Evolutionary conservation across 2,329 filamentous ascomycete genomes (phyloP).

Genomic region (Thielaviopsis euricoi): DNA sequence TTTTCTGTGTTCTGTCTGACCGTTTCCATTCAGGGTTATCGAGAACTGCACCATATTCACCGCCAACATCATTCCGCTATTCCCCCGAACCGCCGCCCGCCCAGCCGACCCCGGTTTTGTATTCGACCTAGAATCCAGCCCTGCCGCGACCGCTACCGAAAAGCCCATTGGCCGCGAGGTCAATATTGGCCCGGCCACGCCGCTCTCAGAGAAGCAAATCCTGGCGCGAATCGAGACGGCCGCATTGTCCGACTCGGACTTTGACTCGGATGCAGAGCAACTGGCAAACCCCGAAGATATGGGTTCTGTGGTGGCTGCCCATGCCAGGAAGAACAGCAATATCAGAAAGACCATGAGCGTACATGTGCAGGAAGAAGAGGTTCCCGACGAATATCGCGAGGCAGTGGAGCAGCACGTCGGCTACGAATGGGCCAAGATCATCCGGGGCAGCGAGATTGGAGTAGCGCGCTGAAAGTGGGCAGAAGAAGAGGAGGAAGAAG

Average conservation of each 20-base stretch:
- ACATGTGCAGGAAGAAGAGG: too few species aligned
- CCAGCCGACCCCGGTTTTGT: too few species aligned
- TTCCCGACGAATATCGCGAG: too few species aligned
- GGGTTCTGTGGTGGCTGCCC: too few species aligned
- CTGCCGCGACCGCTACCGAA: constrained; percentile 14
- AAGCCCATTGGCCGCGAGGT: constrained; percentile 22
- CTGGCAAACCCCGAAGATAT: too few species aligned
- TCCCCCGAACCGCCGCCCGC: constrained; percentile 16
- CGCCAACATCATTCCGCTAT: constrained; percentile 22
- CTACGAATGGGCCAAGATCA: constrained; percentile 2
- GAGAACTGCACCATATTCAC: constrained; percentile 23
- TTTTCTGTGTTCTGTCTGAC: neutral
- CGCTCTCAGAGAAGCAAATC: constrained; percentile 15
- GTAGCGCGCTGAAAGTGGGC: neutral
- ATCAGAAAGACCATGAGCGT: too few species aligned
- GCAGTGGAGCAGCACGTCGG: neutral
- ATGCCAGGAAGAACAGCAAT: too few species aligned
- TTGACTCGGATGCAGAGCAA: too few species aligned
- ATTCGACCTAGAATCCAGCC: too few species aligned
- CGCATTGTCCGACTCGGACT: too few species aligned
- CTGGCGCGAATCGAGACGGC: too few species aligned
- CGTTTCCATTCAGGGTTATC: constrained; percentile 16
- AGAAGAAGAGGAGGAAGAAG: neutral
- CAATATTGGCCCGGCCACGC: constrained; percentile 20
- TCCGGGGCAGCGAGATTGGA: constrained; percentile 1